Base-by-base conservation (phyloP, 163 green algal genomes). In the Chloroidium sp. region DNA sequence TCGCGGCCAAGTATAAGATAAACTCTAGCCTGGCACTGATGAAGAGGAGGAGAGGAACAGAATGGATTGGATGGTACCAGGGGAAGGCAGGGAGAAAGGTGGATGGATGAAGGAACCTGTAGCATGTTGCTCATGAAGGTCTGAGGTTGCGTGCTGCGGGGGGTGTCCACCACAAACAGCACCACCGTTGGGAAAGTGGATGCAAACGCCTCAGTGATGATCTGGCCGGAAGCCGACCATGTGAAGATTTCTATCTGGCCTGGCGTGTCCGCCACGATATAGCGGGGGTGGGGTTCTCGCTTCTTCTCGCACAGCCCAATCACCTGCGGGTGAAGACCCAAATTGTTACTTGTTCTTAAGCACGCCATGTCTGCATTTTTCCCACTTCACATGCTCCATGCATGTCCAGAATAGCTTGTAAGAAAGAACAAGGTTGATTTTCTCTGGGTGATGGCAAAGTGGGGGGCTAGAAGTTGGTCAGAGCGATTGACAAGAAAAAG, bases 111-210 rank as follows among this genome's bases (percentile, higher is more conserved):
- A 59, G 83, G 59, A 36, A 87, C 92, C 90, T 97, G 94, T 80
- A 99, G 93, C 96, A 99, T 99, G 89, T 99, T 99, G 84, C 87
- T 95, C 93, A 99, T 98, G 88, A 99, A 99, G 13, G 93, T 94
- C 85, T 97, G 93, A 1, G 91, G 89, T 10, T 82, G 75, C 6
- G 84, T 75, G 69, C 87, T 94, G 14, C 93, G 90, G 0, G 95
- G 93, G 0, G 95, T 99, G 90, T 99, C 96, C 3, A 98, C 85
- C 59, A 99, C 90, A 85, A 95, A 99, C 0, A 82, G 83, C 36
- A 97, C 76, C 74, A 96, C 89, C 2, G 94, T 86, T 0, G 96
- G 98, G 62, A 94, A 93, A 77, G 85, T 85, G 59, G 88, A 93
- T 13, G 95, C 95, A 79, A 99, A 93, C 13, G 95, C 90, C 81